These are phyloP conservation scores for Orbilia ellipsospora DNA, from an alignment of 2,329 filamentous ascomycete species.

Conservation along the genomic window DNA sequence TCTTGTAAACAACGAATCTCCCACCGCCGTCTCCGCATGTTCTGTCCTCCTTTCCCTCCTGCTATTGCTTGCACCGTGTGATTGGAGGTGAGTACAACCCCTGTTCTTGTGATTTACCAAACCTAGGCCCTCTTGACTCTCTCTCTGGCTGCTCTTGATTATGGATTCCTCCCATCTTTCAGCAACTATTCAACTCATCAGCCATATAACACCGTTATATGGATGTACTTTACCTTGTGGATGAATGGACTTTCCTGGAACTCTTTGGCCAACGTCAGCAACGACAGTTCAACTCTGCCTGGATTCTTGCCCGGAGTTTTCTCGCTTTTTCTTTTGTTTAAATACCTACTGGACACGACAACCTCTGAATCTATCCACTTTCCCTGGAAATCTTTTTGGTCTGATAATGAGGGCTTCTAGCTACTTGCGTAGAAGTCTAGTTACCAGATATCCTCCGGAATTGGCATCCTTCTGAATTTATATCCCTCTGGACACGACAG, in stretches of 20 bases:
- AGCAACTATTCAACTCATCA: background rate
- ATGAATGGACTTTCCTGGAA: constrained; percentile 1
- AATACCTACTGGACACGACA: constrained; percentile 2
- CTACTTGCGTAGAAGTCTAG: background rate
- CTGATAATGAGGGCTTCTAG: too few relatives aligned
- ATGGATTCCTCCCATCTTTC: constrained; percentile 11
- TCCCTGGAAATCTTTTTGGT: too few relatives aligned
- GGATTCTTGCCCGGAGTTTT: constrained; percentile 8
- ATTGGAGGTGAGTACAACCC: constrained; percentile 49
- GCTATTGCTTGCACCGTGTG: constrained; percentile 54
- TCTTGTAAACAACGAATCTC: background rate
- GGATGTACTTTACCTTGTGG: background rate
- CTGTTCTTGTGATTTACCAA: constrained; percentile 21
- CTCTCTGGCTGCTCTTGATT: constrained; percentile 31
- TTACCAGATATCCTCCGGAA: background rate
- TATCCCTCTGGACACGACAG: background rate
- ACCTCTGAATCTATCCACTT: too few relatives aligned
- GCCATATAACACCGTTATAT: constrained; percentile 4
- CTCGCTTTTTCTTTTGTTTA: background rate
- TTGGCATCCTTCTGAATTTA: too few relatives aligned
- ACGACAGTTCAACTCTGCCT: background rate
- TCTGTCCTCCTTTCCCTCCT: constrained; percentile 35
- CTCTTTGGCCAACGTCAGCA: background rate
- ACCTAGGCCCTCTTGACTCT: constrained; percentile 20
- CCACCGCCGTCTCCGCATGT: constrained; percentile 4